These are phyloP conservation scores for Neoscytalidium dimidiatum DNA, from an alignment of 2,329 filamentous ascomycete species.

Conservation along the genomic window DNA sequence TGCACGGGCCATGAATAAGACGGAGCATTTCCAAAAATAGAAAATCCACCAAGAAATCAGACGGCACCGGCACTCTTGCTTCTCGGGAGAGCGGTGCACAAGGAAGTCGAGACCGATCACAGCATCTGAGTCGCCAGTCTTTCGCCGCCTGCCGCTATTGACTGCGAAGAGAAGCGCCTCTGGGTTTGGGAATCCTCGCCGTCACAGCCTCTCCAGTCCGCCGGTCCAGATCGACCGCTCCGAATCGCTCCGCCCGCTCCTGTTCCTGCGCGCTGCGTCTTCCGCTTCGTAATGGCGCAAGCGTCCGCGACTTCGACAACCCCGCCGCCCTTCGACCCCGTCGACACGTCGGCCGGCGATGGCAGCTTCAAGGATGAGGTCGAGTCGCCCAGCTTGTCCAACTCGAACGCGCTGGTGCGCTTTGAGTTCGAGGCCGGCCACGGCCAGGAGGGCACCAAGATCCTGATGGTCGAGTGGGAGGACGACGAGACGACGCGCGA, in stretches of 20 bases:
- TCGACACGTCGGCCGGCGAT: conserved; percentile 41
- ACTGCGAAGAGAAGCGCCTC: conserved; percentile 1
- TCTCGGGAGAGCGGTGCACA: conserved; percentile 15
- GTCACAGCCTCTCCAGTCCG: neutral
- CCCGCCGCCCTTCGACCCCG: conserved; percentile 41
- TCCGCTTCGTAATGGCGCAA: conserved; percentile 28
- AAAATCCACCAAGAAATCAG: conserved; percentile 20
- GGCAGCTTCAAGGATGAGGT: conserved; percentile 39
- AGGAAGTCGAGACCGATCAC: conserved; percentile 4
- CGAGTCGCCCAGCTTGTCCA: conserved; percentile 51
- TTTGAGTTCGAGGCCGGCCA: conserved; percentile 83
- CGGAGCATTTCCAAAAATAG: conserved; percentile 18
- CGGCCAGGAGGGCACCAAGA: conserved; percentile 83
- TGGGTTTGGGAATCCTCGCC: neutral
- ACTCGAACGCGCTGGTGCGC: conserved; percentile 67
- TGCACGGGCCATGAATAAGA: conserved; percentile 18
- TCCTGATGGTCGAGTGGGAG: conserved; percentile 92
- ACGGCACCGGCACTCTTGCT: conserved; percentile 11
- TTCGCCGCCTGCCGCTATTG: conserved; percentile 2
- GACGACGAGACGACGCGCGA: conserved; percentile 56
- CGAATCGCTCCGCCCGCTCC: conserved; percentile 10
- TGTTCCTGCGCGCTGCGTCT: conserved; percentile 14
- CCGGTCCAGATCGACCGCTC: conserved; percentile 1
- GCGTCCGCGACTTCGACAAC: conserved; percentile 32
- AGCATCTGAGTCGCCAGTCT: neutral